Evolutionary conservation across 2,329 filamentous ascomycete genomes (phyloP).

Genomic region (Aureobasidium sp.): DNA sequence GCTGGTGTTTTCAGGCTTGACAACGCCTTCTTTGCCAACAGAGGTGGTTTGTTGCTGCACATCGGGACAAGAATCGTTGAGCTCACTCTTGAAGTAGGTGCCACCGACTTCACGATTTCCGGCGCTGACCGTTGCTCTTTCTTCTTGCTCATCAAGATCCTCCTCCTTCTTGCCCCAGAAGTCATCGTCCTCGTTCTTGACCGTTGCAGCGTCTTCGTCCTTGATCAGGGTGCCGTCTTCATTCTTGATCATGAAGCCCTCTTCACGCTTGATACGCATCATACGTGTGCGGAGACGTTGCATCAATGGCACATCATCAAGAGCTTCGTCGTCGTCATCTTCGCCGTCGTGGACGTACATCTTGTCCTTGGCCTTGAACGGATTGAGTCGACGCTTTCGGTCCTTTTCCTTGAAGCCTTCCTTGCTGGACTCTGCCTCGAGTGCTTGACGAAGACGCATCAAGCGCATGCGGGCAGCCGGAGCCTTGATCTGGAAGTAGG

Average conservation of each 20-base stretch:
- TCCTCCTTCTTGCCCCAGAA: slow-evolving; percentile 7
- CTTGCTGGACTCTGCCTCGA: slow-evolving; percentile 13
- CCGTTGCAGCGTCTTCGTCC: neutral
- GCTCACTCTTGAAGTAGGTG: neutral
- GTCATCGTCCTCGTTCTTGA: slow-evolving; percentile 1
- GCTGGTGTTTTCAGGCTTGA: neutral
- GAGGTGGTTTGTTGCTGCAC: neutral
- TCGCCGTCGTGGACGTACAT: neutral
- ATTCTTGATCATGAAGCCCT: slow-evolving; percentile 5
- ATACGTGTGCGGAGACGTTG: neutral
- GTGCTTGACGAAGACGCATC: slow-evolving; percentile 13
- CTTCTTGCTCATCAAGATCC: neutral
- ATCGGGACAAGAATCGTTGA: neutral
- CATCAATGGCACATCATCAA: slow-evolving; percentile 13
- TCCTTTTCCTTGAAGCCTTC: slow-evolving; percentile 6
- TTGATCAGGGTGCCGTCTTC: slow-evolving; percentile 7
- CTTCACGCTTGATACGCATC: slow-evolving; percentile 11
- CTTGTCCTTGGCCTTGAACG: slow-evolving; percentile 13
- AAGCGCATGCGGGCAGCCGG: slow-evolving; percentile 20
- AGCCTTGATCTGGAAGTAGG: slow-evolving; percentile 17
- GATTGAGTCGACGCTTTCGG: slow-evolving; percentile 3
- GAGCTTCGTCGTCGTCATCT: slow-evolving; percentile 6
- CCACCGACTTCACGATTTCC: neutral
- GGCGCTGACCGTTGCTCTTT: neutral
- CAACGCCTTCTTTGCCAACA: neutral